These are phyloP conservation scores for Catenaria anguillulae DNA, from an alignment of 371 early-diverging fungal species.

Conservation along the genomic window DNA sequence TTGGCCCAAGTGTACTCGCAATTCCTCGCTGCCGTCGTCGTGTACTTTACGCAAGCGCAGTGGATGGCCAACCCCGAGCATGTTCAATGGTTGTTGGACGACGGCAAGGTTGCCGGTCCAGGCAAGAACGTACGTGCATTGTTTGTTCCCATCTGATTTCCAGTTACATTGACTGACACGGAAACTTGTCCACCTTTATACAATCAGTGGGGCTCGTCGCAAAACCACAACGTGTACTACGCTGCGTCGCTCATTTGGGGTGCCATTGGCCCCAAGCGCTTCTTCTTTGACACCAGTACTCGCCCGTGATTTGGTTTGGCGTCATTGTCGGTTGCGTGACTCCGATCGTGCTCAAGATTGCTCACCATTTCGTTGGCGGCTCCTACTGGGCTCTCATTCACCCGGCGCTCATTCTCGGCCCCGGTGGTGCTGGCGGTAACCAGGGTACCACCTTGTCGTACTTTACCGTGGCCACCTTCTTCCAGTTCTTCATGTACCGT, in stretches of 20 bases:
- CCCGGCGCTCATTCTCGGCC: neutral
- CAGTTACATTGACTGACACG: too few species aligned
- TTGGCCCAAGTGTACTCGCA: slow-evolving; percentile 47
- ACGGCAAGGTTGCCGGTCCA: too few species aligned
- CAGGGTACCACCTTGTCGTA: neutral
- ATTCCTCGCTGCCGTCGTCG: slow-evolving; percentile 38
- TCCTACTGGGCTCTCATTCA: neutral
- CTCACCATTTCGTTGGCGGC: neutral
- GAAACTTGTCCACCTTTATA: too few species aligned
- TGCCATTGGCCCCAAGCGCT: slow-evolving; percentile 38
- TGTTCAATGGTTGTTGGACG: neutral
- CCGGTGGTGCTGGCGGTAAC: neutral
- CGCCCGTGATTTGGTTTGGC: slow-evolving; percentile 10
- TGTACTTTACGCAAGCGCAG: slow-evolving; percentile 46
- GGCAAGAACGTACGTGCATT: too few species aligned
- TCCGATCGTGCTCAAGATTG: neutral
- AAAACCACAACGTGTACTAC: slow-evolving; percentile 20
- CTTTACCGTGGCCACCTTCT: slow-evolving; percentile 11
- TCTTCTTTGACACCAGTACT: slow-evolving; percentile 8
- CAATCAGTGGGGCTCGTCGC: too few species aligned
- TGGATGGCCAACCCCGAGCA: slow-evolving; percentile 18
- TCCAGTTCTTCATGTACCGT: slow-evolving; percentile 10
- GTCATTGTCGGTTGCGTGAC: slow-evolving; percentile 16
- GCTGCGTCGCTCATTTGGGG: slow-evolving; percentile 61
- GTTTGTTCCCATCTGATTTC: too few species aligned